Base-by-base conservation (phyloP, 257 asterid genomes). In the Nicotiana sylvestris region DNA sequence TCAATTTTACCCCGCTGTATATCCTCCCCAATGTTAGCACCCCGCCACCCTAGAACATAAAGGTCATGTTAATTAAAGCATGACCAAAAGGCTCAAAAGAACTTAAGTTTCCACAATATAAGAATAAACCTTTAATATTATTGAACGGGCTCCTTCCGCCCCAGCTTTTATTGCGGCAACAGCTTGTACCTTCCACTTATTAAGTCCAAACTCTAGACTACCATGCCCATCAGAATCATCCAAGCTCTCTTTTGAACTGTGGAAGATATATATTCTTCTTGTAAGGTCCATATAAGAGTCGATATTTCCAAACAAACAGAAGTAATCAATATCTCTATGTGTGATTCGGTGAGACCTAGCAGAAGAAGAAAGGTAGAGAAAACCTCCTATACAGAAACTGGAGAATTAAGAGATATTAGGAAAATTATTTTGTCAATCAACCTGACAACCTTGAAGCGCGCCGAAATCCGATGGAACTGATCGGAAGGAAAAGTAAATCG, bases 141-240 rank as follows among this genome's bases (percentile, higher is more conserved):
- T 84, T 32, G 96, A 84, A 56, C 91, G 90, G 76, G 93, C 86
- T 70, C 91, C 97, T 25, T 92, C 83, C 1, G 91, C 93, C 81
- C 99, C 99, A 85, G 90, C 90, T 85, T 88, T 91, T 70, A 94
- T 78, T 81, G 95, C 95, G 81, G 97, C 89, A 81, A 87, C 95
- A 74, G 93, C 84, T 84, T 96, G 98, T 37, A 96, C 89, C 90
- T 93, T 96, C 98, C 97, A 89, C 77, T 85, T 92, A 88, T 88
- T 90, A 81, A 96, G 97, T 72, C 98, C 99, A 60, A 83, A 85
- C 86, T 93, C 97, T 78, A 94, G 90, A 86, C 79, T 76, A 84
- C 88, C 87, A 61, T 87, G 77, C 25, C 67, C 89, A 60, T 88
- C 91, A 67, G 88, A 84, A 84, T 79, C 81, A 77, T 82, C 87